phyloP scores from a whole-genome alignment of 345 rosid species.

The Tarenaya hassleriana region DNA sequence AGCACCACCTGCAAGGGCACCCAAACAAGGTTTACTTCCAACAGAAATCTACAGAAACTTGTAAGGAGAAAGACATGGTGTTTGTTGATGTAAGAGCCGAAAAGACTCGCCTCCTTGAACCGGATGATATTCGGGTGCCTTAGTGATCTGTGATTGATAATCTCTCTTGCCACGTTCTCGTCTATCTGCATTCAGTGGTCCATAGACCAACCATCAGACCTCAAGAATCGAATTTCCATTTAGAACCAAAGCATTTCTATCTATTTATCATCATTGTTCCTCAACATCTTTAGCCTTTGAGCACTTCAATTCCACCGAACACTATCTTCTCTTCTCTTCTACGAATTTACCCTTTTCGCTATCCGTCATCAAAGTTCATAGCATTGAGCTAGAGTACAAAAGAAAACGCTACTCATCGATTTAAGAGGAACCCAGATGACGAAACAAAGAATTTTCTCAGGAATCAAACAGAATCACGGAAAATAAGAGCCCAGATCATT shows the following conservation, averaged over 20 bases:
- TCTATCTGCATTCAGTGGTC: slow-evolving; percentile 46
- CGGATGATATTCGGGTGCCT: slow-evolving; percentile 87
- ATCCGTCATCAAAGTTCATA: background rate
- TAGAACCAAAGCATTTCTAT: no score
- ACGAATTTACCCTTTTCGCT: no score
- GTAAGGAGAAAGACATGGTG: no score
- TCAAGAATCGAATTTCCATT: slow-evolving; percentile 6
- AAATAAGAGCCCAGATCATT: no score
- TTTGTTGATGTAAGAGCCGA: background rate
- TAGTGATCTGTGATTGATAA: slow-evolving; percentile 88
- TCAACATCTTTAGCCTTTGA: no score
- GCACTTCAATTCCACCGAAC: no score
- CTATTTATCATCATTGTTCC: no score
- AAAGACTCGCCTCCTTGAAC: slow-evolving; percentile 64
- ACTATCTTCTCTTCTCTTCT: no score
- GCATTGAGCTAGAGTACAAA: background rate
- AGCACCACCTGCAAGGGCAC: slow-evolving; percentile 47
- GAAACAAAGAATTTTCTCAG: no score
- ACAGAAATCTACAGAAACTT: background rate
- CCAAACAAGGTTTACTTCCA: background rate
- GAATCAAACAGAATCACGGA: no score
- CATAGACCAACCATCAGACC: background rate
- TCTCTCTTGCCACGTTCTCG: slow-evolving; percentile 94
- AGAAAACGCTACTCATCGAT: background rate
- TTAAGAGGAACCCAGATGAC: background rate